These are phyloP conservation scores for Debaryomyces psychrophilus DNA, from an alignment of 1,139 yeast genomes.

Conservation along the genomic window DNA sequence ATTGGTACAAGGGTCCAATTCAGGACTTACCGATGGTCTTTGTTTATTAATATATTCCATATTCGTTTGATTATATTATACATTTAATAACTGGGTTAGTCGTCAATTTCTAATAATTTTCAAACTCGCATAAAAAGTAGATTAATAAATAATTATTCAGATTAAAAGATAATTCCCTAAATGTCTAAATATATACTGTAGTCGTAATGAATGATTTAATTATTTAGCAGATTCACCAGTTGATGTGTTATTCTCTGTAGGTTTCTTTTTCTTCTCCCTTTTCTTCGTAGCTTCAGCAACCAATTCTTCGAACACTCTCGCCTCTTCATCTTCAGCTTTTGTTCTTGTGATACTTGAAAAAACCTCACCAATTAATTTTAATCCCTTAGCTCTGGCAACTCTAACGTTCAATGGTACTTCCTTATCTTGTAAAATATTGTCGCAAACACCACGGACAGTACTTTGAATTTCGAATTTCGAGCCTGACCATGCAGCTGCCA, in stretches of 20 bases:
- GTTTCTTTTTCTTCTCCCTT: conserved; percentile 54
- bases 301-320: conserved; percentile 84
- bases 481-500: conserved; percentile 97
- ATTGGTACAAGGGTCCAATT: conserved; percentile 67
- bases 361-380: conserved; percentile 72
- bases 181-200: conserved; percentile 4
- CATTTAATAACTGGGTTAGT: no score
- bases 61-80: not conserved
- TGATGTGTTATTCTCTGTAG: conserved; percentile 1
- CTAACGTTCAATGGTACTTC: conserved; percentile 58
- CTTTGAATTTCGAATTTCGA: conserved; percentile 87
- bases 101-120: no score
- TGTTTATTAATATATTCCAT: not conserved
- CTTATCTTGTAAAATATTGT: conserved; percentile 67
- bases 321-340: conserved; percentile 88
- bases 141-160: not conserved
- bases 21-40: conserved; percentile 1
- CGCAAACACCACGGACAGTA: conserved; percentile 87
- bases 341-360: conserved; percentile 71
- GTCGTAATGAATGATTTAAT: not conserved
- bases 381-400: conserved; percentile 77
- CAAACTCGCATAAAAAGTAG: not conserved
- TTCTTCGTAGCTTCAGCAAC: conserved; percentile 91
- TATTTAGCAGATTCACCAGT: not conserved
- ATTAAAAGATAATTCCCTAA: not conserved